Conservation (phyloP, 2,329 filamentous ascomycete species). For the Sclerotiophoma versabilis region DNA sequence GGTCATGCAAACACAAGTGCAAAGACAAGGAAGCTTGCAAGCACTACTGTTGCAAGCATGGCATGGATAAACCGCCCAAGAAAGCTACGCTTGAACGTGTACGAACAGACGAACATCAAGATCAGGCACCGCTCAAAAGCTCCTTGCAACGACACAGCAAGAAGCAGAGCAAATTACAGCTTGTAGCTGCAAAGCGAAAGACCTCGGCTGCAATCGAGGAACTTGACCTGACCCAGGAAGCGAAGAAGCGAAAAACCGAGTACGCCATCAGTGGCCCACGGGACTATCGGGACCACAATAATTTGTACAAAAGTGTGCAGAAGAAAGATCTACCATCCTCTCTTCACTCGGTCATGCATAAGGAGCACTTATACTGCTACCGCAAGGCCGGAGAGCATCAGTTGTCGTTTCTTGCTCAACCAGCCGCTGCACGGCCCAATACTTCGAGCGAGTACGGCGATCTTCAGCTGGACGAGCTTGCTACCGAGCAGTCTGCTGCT, state of each 20-base stretch:
- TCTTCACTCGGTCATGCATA: constrained; percentile 35
- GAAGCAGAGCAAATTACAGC: constrained; percentile 41
- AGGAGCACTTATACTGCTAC: constrained; percentile 38
- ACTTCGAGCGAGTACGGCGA: constrained; percentile 43
- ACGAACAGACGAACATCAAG: constrained; percentile 13
- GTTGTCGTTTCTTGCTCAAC: constrained; percentile 31
- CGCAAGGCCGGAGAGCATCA: constrained; percentile 29
- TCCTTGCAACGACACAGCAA: constrained; percentile 16
- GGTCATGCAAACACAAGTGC: constrained; percentile 76
- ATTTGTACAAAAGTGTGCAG: constrained; percentile 35
- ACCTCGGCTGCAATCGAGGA: constrained; percentile 32
- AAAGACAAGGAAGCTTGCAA: constrained; percentile 69
- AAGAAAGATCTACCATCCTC: constrained; percentile 29
- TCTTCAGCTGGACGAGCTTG: constrained; percentile 23
- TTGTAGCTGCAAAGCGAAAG: constrained; percentile 36
- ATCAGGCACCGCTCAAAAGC: constrained; percentile 1
- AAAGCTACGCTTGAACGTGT: constrained; percentile 40
- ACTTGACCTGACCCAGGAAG: constrained; percentile 43
- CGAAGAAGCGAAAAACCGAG: constrained; percentile 36
- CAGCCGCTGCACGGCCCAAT: background rate
- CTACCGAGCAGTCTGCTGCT: background rate
- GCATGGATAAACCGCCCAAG: constrained; percentile 69
- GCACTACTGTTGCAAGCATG: constrained; percentile 76
- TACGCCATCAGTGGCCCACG: constrained; percentile 22
- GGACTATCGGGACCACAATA: constrained; percentile 33